Evolutionary conservation across 306 rosid genomes (phyloP).

Genomic region (Mimosa pudica): DNA sequence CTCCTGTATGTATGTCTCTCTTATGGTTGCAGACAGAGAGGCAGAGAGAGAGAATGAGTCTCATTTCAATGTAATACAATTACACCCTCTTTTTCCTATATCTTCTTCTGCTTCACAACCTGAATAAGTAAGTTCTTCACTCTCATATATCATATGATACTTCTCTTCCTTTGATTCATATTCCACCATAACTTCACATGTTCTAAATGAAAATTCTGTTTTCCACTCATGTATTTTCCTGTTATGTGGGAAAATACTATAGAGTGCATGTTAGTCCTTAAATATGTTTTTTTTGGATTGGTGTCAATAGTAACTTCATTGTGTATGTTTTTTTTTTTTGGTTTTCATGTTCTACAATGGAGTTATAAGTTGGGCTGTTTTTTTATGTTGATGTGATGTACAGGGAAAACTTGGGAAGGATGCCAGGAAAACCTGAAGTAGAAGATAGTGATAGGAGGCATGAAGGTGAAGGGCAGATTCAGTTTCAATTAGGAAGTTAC

Average conservation of each 20-base stretch:
- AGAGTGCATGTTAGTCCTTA: constrained; percentile 15
- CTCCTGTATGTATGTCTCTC: constrained; percentile 57
- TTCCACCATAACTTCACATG: constrained; percentile 14
- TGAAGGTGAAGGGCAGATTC: constrained; percentile 39
- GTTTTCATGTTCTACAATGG: constrained; percentile 15
- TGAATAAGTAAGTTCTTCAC: constrained; percentile 44
- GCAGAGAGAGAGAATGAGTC: constrained; percentile 45
- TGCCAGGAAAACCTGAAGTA: constrained; percentile 69
- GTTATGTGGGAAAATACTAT: constrained; percentile 1
- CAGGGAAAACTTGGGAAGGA: constrained; percentile 52
- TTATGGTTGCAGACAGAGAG: constrained; percentile 52
- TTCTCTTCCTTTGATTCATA: constrained; percentile 25
- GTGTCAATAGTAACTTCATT: no score
- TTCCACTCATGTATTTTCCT: no score
- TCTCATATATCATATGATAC: constrained; percentile 8
- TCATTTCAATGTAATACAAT: constrained; percentile 46
- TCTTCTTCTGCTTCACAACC: constrained; percentile 21
- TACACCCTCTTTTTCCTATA: neutral
- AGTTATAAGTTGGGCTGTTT: constrained; percentile 27
- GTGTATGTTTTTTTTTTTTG: no score
- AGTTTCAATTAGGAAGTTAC: constrained; percentile 47
- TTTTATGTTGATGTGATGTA: constrained; percentile 16
- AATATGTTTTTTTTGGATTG: no score
- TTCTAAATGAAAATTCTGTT: constrained; percentile 27
- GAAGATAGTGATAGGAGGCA: constrained; percentile 43